Evolutionary conservation across 1,139 yeast species (phyloP).

Genomic region (Suhomyces terraborum): DNA sequence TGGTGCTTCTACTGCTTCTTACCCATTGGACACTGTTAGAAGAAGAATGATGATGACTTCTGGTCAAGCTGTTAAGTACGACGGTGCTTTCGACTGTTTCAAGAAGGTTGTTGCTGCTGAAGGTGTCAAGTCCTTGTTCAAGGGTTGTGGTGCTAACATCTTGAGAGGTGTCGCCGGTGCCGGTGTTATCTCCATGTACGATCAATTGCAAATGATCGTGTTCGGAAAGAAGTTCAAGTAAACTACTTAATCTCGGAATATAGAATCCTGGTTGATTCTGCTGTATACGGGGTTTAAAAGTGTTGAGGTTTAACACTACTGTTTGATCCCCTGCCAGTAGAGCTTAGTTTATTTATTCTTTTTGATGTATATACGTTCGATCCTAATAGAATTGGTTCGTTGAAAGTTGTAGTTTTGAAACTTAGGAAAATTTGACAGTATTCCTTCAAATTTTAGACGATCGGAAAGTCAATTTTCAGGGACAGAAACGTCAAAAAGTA

Average conservation of each 20-base stretch:
- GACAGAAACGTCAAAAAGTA: too few species aligned
- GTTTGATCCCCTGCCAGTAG: constrained; percentile 6
- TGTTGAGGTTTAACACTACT: constrained; percentile 10
- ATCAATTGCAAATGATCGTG: constrained; percentile 52
- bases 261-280: constrained; percentile 11
- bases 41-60: constrained; percentile 62
- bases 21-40: constrained; percentile 58
- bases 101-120: constrained; percentile 53
- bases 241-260: constrained; percentile 19
- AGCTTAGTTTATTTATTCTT: constrained; percentile 14
- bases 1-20: constrained; percentile 57
- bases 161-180: constrained; percentile 62
- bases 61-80: constrained; percentile 56
- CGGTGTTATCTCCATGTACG: constrained; percentile 56
- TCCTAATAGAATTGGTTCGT: constrained; percentile 9
- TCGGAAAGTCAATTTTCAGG: constrained; percentile 1
- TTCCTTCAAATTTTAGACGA: not conserved
- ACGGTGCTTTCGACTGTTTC: constrained; percentile 54
- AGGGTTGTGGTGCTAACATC: constrained; percentile 60
- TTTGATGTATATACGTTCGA: constrained; percentile 13
- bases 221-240: constrained; percentile 52
- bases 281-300: constrained; percentile 8
- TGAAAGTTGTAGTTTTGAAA: constrained; percentile 1
- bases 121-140: constrained; percentile 53
- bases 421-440: too few species aligned